A percentile compares a stretch with the other conserved stretches of the same genome.
These are phyloP conservation scores for Fusarium fujikuroi DNA, from an alignment of 2,329 filamentous ascomycete species.

Conservation along the genomic window DNA sequence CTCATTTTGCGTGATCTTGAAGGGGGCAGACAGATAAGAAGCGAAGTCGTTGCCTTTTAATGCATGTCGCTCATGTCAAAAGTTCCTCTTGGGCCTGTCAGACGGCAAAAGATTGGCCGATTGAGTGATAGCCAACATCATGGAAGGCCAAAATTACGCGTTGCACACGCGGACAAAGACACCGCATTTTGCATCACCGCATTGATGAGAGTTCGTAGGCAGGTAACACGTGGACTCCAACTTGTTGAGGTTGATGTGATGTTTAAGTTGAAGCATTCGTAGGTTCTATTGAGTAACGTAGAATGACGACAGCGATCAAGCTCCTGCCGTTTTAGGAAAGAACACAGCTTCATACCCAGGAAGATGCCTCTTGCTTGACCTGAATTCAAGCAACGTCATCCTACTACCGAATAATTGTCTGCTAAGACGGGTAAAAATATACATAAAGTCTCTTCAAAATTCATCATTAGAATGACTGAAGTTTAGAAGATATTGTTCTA, in stretches of 20 bases:
- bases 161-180: not conserved
- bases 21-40: not conserved
- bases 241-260: not conserved
- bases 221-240: not conserved
- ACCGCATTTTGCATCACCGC: no score
- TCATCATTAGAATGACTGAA: not conserved
- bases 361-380: not conserved
- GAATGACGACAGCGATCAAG: not conserved
- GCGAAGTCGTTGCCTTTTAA: not conserved
- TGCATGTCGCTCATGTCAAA: not conserved
- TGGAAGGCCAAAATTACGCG: not conserved
- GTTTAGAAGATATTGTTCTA: not conserved
- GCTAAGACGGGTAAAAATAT: not conserved
- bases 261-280: not conserved
- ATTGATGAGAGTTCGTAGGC: not conserved
- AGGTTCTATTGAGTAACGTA: not conserved
- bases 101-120: conserved; percentile 21
- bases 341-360: not conserved
- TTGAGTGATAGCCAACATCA: not conserved
- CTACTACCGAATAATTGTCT: not conserved
- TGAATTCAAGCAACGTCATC: not conserved
- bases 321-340: not conserved
- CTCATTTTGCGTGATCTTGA: conserved; percentile 24
- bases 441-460: no score
- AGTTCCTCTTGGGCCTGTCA: not conserved